Percentiles rank a stretch among this genome's conserved stretches.
phyloP scores from a whole-genome alignment of 1,284 basidiomycete species.

The Cryptococcus neoformans region DNA sequence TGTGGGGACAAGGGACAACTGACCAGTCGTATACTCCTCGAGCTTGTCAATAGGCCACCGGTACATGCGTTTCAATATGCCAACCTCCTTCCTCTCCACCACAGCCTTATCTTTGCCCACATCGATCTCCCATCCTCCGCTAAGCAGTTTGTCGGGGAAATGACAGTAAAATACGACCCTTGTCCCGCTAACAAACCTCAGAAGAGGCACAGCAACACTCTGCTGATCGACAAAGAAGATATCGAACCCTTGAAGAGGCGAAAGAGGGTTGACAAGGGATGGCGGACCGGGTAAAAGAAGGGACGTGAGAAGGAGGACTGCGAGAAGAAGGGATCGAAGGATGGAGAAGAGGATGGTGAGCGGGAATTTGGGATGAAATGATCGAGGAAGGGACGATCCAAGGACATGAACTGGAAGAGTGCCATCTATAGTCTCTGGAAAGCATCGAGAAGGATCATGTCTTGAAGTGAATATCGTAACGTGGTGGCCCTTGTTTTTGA shows the following conservation, averaged over 20 bases:
- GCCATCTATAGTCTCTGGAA: slow-evolving; percentile 85
- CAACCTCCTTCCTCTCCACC: slow-evolving; percentile 20
- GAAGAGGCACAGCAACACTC: slow-evolving; percentile 81
- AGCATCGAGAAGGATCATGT: slow-evolving; percentile 79
- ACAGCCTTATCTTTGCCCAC: slow-evolving; percentile 23
- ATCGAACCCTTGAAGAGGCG: slow-evolving; percentile 57
- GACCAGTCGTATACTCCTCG: slow-evolving; percentile 87
- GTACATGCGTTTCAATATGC: slow-evolving; percentile 66
- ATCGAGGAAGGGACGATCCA: slow-evolving; percentile 72
- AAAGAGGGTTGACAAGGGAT: slow-evolving; percentile 37
- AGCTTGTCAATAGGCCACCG: slow-evolving; percentile 84
- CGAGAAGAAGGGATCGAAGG: slow-evolving; percentile 79
- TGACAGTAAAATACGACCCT: slow-evolving; percentile 97
- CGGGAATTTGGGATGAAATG: slow-evolving; percentile 72
- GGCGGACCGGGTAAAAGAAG: slow-evolving; percentile 37
- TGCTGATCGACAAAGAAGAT: slow-evolving; percentile 95
- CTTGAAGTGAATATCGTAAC: slow-evolving; percentile 95
- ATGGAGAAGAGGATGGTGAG: slow-evolving; percentile 76
- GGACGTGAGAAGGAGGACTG: slow-evolving; percentile 59
- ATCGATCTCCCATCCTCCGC: slow-evolving; percentile 49
- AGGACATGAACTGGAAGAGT: slow-evolving; percentile 78
- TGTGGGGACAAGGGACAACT: slow-evolving; percentile 30
- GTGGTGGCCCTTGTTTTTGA: slow-evolving; percentile 78
- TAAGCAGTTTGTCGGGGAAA: slow-evolving; percentile 91
- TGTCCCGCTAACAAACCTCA: slow-evolving; percentile 64